phyloP scores from a whole-genome alignment of 108 stramenopile species.

The Nitzschia inconspicua region DNA sequence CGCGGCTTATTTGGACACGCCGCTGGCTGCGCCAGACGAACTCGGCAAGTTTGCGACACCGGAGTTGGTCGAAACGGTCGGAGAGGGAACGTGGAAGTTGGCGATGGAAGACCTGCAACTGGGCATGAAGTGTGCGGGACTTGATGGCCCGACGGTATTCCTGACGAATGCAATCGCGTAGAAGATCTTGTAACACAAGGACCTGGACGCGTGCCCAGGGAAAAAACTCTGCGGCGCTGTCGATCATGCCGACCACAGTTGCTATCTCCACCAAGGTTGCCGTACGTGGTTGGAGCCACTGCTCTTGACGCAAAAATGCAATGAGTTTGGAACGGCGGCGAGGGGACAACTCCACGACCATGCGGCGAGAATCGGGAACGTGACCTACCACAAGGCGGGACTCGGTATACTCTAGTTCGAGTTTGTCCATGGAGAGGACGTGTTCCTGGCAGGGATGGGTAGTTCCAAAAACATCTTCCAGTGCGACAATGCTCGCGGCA shows the following conservation, averaged over 20 bases:
- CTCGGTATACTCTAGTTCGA: background rate
- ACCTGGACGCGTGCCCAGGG: conserved; percentile 18
- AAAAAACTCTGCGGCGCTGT: background rate
- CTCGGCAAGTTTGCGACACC: too few species aligned
- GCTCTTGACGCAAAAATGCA: conserved; percentile 3
- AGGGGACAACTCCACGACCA: background rate
- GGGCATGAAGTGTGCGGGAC: background rate
- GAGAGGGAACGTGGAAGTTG: background rate
- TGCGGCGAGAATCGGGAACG: background rate
- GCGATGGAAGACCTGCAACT: background rate
- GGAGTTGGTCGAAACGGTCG: background rate
- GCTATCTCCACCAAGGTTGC: background rate
- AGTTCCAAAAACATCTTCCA: background rate
- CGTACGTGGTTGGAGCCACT: too few species aligned
- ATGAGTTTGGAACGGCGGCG: background rate
- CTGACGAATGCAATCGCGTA: background rate
- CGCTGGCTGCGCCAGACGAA: too few species aligned
- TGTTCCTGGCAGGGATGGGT: background rate
- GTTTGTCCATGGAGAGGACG: background rate
- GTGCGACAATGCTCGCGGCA: conserved; percentile 5
- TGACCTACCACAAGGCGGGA: background rate
- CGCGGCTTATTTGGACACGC: too few species aligned
- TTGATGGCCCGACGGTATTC: background rate
- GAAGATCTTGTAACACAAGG: conserved; percentile 29
- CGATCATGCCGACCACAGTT: background rate